Evolutionary conservation across 495 filamentous ascomycete species (phyloP), one percentile per base, ranked within the genome.

Genomic region (Tirmania nivea): DNA sequence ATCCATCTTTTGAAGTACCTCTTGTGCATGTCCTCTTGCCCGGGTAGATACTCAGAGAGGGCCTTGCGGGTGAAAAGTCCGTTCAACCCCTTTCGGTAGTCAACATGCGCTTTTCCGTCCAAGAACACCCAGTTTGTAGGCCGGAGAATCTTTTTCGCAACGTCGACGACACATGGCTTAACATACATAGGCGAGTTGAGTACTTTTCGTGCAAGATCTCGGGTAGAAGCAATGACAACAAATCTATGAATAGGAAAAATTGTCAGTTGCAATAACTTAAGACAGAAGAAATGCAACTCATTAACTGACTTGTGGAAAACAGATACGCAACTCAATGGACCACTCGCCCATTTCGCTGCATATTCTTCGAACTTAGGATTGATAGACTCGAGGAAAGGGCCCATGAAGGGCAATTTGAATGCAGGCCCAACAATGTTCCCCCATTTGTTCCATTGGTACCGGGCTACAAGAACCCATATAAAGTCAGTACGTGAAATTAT

Each of bases 111-210:
- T 68, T 86, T 89, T 57, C 90, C 90, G 66, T 96, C 90, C 62
- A 97, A 71, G 72, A 97, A 97, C 8, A 97, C 90, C 88, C 88
- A 97, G 71, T 95, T 96, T 58, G 75, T 79, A 55, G 80, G 77
- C 37, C 90, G 84, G 55, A 97, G 80, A 49, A 97, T 80, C 71
- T 96, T 96, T 71, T 87, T 80, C 45, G 90, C 92, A 48, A 80
- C 78, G 70, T 96, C 92, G 55, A 97, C 90, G 50, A 97, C 87
- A 67, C 90, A 96, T 34, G 90, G 90, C 71, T 94, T 94, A 59
- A 94, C 90, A 61, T 80, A 96, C 48, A 68, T 60, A 16, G 90
- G 90, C 55, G 87, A 89, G 70, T 96, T 96, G 78, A 97, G 88
- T 60, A 96, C 80, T 67, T 96, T 97, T 54, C 92, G 79, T 54